Conservation (phyloP, 2,329 filamentous ascomycete genomes). For the Alternaria sp. region DNA sequence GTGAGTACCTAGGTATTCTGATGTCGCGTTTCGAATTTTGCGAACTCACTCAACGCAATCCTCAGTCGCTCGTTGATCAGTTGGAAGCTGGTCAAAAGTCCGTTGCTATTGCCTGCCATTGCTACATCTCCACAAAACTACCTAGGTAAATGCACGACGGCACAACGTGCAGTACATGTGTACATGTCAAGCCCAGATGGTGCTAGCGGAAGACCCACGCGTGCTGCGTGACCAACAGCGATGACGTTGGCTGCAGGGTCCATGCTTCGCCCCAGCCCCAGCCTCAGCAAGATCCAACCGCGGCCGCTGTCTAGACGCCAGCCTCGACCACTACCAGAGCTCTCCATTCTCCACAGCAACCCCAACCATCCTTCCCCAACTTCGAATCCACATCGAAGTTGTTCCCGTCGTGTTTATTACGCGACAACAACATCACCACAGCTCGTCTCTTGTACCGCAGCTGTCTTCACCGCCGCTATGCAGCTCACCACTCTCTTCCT, state of each 20-base stretch:
- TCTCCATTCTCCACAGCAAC: slow-evolving; percentile 4
- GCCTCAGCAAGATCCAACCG: slow-evolving; percentile 4
- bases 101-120: not conserved
- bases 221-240: slow-evolving; percentile 9
- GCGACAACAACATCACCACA: not conserved
- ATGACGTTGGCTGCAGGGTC: slow-evolving; percentile 14
- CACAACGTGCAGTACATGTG: not conserved
- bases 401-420: not conserved
- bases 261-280: slow-evolving; percentile 12
- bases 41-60: not conserved
- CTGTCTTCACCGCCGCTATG: slow-evolving; percentile 30
- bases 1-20: not conserved
- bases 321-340: slow-evolving; percentile 11
- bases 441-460: not conserved
- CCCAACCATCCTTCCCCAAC: slow-evolving; percentile 1
- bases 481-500: slow-evolving; percentile 48
- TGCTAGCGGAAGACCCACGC: slow-evolving; percentile 1
- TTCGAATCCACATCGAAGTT: not conserved
- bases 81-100: not conserved
- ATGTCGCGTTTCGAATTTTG: not conserved
- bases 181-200: not conserved
- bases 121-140: not conserved
- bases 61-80: not conserved
- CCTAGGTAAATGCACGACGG: not conserved
- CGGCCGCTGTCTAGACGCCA: slow-evolving; percentile 10